Evolutionary conservation across 306 rosid species (phyloP).

Genomic region (Sindora glabra): DNA sequence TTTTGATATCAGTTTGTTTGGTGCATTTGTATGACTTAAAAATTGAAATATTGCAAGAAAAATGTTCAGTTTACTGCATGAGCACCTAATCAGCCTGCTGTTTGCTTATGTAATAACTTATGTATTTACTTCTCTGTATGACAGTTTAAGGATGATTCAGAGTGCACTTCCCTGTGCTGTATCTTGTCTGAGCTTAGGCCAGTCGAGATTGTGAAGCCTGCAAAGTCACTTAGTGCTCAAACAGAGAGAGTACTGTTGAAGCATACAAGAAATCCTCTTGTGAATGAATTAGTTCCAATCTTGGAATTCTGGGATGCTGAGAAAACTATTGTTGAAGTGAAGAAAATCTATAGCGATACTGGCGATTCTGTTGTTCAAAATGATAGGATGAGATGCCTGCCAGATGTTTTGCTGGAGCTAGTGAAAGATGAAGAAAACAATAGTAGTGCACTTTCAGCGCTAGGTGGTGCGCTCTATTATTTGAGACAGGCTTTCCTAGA

Average conservation of each 20-base stretch:
- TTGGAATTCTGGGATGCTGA: constrained; percentile 87
- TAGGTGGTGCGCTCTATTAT: constrained; percentile 88
- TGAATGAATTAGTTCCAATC: constrained; percentile 76
- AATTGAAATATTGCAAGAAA: no score
- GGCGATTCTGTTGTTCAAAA: constrained; percentile 25
- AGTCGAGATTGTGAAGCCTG: constrained; percentile 85
- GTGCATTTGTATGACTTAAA: no score
- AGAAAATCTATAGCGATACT: constrained; percentile 35
- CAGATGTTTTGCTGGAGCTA: constrained; percentile 66
- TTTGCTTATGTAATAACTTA: constrained; percentile 3
- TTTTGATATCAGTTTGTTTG: constrained; percentile 5
- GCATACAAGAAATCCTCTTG: constrained; percentile 79
- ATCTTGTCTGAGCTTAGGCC: constrained; percentile 90
- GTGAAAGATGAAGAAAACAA: constrained; percentile 42
- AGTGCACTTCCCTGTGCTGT: constrained; percentile 73
- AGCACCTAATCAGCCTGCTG: neutral
- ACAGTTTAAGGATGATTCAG: constrained; percentile 81
- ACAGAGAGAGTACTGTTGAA: constrained; percentile 65
- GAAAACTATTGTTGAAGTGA: constrained; percentile 47
- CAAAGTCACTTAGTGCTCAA: constrained; percentile 69
- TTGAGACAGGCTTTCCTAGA: constrained; percentile 90
- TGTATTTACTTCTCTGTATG: constrained; percentile 11
- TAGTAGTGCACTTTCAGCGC: constrained; percentile 83
- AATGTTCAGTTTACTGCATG: no score
- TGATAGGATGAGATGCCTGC: constrained; percentile 40